These are phyloP conservation scores for Deakozyma indianensis DNA, from an alignment of 805 yeast species.

Conservation along the genomic window DNA sequence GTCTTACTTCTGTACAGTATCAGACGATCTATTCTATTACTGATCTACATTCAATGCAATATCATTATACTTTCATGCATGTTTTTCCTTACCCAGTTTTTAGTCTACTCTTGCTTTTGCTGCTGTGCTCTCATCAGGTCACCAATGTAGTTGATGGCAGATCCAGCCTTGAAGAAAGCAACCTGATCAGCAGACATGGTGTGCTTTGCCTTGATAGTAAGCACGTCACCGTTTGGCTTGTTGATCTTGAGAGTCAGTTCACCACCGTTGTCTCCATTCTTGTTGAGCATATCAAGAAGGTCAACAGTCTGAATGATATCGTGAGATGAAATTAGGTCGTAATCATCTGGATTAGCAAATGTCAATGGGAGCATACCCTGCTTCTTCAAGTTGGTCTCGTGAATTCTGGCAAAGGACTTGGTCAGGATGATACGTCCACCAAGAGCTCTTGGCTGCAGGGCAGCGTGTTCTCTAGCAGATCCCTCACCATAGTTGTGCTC, in stretches of 20 bases:
- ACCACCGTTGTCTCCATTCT: slow-evolving; percentile 84
- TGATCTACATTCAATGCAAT: too few relatives aligned
- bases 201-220: slow-evolving; percentile 68
- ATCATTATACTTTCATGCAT: too few relatives aligned
- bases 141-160: slow-evolving; percentile 89
- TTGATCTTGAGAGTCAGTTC: slow-evolving; percentile 54
- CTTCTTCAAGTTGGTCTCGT: slow-evolving; percentile 93
- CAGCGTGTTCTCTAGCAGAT: slow-evolving; percentile 98
- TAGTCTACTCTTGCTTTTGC: too few relatives aligned
- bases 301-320: slow-evolving; percentile 67
- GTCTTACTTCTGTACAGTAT: too few relatives aligned
- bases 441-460: slow-evolving; percentile 83
- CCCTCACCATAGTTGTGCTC: slow-evolving; percentile 99
- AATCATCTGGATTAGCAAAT: slow-evolving; percentile 80
- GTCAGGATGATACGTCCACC: slow-evolving; percentile 84
- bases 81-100: too few relatives aligned
- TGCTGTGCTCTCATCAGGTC: slow-evolving; percentile 22
- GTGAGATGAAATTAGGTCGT: slow-evolving; percentile 64
- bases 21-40: too few relatives aligned
- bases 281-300: slow-evolving; percentile 59
- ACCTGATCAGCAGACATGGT: slow-evolving; percentile 96
- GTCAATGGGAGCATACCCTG: slow-evolving; percentile 96
- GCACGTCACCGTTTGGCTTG: slow-evolving; percentile 53
- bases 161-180: slow-evolving; percentile 92
- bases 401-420: slow-evolving; percentile 95